Conservation (phyloP, 2,329 filamentous ascomycete species). For the Penicillium sp. region DNA sequence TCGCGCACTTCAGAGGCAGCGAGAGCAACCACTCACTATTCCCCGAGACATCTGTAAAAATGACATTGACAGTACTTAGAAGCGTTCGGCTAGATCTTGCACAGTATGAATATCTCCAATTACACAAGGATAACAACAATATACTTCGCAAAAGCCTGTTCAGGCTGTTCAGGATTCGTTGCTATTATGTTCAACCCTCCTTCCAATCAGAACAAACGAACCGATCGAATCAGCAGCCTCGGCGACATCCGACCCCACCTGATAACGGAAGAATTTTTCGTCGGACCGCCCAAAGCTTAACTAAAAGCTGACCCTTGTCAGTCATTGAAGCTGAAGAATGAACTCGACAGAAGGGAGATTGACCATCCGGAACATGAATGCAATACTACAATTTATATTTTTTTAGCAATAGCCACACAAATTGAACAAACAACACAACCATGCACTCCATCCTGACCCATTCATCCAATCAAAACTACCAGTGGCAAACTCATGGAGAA, state of each 20-base stretch:
- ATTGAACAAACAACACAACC: neutral
- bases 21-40: neutral
- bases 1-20: neutral
- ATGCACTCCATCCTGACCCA: neutral
- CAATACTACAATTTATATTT: too few species aligned
- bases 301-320: constrained; percentile 5
- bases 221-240: constrained; percentile 1
- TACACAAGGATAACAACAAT: neutral
- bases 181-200: neutral
- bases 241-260: constrained; percentile 12
- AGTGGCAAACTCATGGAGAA: neutral
- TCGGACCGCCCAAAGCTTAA: constrained; percentile 15
- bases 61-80: neutral
- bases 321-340: neutral
- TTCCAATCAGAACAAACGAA: constrained; percentile 1
- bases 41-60: neutral
- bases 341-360: neutral
- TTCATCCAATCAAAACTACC: neutral
- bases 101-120: neutral
- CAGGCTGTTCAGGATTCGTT: too few species aligned
- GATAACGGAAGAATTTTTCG: constrained; percentile 16
- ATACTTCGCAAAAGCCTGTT: neutral
- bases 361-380: neutral
- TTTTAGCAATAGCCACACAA: neutral
- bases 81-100: neutral